phyloP scores from a whole-genome alignment of 129 eudicot genomes.

The Escallonia herrerae region DNA sequence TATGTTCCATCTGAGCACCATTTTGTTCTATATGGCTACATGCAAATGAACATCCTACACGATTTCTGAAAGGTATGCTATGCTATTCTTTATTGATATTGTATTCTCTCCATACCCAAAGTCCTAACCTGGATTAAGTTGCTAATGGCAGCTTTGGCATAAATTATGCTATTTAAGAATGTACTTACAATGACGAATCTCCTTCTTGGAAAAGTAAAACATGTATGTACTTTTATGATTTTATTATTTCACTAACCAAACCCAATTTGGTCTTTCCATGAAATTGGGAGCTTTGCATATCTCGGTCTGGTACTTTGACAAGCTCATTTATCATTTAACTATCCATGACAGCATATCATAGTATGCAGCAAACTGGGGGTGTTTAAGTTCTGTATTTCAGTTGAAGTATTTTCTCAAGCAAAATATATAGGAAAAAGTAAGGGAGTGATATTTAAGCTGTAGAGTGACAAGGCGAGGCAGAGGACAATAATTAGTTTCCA shows the following conservation, averaged over 20 bases:
- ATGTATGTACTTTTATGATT: neutral
- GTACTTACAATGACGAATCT: neutral
- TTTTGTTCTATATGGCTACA: neutral
- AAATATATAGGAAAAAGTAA: no score
- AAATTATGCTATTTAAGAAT: neutral
- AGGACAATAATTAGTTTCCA: no score
- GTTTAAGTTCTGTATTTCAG: no score
- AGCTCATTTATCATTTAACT: no score
- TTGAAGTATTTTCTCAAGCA: no score
- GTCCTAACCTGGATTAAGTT: neutral
- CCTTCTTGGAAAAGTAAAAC: neutral
- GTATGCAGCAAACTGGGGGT: no score
- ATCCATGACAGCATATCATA: no score
- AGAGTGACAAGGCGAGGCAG: no score
- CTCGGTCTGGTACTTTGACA: no score
- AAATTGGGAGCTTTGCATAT: neutral
- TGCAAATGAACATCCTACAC: slow-evolving; percentile 6
- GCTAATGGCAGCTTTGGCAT: slow-evolving; percentile 3
- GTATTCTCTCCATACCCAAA: slow-evolving; percentile 7
- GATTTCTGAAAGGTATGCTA: neutral
- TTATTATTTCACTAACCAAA: neutral
- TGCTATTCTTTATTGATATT: neutral
- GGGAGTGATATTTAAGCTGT: no score
- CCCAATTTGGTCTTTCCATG: neutral
- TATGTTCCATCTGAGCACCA: slow-evolving; percentile 5